Evolutionary conservation across 2,329 filamentous ascomycete species (phyloP).

Genomic region (Ascochyta rabiei): DNA sequence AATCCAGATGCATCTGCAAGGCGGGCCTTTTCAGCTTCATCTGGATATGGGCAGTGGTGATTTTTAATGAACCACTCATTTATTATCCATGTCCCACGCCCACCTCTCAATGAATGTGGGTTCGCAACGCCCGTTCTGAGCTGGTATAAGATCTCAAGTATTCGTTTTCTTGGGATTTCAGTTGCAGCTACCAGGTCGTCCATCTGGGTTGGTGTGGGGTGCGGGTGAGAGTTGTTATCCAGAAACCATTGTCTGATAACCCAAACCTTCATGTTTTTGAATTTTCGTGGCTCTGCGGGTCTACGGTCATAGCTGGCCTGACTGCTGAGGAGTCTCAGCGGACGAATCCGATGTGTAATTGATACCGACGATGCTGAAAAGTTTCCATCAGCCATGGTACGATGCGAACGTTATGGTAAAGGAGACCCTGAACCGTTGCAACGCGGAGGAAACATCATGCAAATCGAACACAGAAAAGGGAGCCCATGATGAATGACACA

Average conservation of each 20-base stretch:
- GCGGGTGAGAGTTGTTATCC: not conserved
- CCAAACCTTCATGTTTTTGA: not conserved
- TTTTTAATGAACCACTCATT: not conserved
- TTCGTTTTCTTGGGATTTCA: not conserved
- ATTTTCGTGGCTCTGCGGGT: not conserved
- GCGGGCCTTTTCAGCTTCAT: not conserved
- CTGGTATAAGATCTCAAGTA: not conserved
- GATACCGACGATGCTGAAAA: not conserved
- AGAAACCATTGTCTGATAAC: not conserved
- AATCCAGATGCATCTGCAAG: not conserved
- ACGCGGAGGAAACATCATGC: not conserved
- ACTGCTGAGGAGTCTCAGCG: not conserved
- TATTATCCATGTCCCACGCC: not conserved
- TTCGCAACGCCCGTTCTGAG: not conserved
- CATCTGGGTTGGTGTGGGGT: not conserved
- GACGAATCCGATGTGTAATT: no score
- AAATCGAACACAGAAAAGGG: not conserved
- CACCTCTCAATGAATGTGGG: not conserved
- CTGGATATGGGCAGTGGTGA: not conserved
- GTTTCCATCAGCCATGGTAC: not conserved
- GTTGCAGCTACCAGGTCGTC: not conserved
- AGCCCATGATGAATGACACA: not conserved
- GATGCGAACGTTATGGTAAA: not conserved
- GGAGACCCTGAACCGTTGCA: not conserved
- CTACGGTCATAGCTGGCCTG: not conserved